Conservation (phyloP, 2,329 filamentous ascomycete species). For the Ilyonectria destructans region DNA sequence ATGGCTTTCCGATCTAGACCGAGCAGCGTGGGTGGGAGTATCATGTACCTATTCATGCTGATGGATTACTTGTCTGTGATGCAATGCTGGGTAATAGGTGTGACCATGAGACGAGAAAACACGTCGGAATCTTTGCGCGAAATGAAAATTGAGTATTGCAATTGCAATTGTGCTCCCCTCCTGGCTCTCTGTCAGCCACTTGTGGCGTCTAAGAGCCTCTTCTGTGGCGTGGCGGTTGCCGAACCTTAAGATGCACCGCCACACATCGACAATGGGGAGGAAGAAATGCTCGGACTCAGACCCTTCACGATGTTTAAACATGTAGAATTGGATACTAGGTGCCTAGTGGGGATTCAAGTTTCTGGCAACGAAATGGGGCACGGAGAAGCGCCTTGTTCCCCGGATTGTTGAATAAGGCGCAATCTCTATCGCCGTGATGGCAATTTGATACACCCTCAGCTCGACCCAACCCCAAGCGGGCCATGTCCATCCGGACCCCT, state of each 20-base stretch:
- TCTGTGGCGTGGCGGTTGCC: not conserved
- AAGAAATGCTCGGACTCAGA: not conserved
- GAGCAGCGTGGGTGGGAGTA: not conserved
- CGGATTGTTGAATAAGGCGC: not conserved
- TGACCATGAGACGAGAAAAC: not conserved
- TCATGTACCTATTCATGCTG: not conserved
- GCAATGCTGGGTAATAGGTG: not conserved
- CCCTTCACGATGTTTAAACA: not conserved
- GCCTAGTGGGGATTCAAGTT: not conserved
- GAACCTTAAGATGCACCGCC: not conserved
- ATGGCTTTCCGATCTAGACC: not conserved
- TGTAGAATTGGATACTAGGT: not conserved
- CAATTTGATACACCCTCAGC: not conserved
- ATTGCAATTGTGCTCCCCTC: not conserved
- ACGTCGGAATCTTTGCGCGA: not conserved
- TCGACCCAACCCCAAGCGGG: not conserved
- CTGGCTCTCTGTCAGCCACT: not conserved
- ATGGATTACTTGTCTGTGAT: not conserved
- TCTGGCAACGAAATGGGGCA: not conserved
- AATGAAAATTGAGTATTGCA: not conserved
- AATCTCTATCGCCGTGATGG: slow-evolving; percentile 10
- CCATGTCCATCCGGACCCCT: slow-evolving; percentile 3
- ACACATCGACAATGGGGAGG: not conserved
- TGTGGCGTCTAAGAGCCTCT: slow-evolving; percentile 2
- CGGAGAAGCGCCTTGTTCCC: not conserved